These are phyloP conservation scores for Tarenaya hassleriana DNA, from an alignment of 345 rosid genomes.

Conservation along the genomic window DNA sequence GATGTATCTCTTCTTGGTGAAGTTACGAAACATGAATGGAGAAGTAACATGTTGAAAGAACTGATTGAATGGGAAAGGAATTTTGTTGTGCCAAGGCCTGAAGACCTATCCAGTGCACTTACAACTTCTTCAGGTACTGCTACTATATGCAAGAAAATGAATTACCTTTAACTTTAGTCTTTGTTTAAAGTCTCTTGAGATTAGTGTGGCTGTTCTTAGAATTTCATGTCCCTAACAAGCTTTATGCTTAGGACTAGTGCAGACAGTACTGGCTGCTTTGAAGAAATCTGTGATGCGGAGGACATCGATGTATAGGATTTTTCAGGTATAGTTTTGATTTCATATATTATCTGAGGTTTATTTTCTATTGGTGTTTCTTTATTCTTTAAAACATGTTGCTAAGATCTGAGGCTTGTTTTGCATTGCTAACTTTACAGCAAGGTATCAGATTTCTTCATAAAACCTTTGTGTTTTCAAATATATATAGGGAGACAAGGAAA, in stretches of 20 bases:
- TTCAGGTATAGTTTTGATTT: conserved; percentile 42
- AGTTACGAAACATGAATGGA: conserved; percentile 62
- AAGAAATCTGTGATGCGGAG: conserved; percentile 65
- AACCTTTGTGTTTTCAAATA: conserved; percentile 5
- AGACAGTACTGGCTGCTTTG: conserved; percentile 53
- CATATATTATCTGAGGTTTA: too few relatives aligned
- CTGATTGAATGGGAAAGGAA: conserved; percentile 71
- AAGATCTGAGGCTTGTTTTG: background rate
- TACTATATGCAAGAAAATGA: conserved; percentile 19
- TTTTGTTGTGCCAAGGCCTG: conserved; percentile 45
- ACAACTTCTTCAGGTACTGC: conserved; percentile 26
- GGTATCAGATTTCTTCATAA: background rate
- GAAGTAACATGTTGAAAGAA: conserved; percentile 39
- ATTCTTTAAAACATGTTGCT: background rate
- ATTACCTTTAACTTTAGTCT: background rate
- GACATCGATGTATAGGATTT: conserved; percentile 44
- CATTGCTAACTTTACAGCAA: background rate
- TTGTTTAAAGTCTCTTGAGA: too few relatives aligned
- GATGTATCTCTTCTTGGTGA: conserved; percentile 38
- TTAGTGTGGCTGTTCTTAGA: background rate
- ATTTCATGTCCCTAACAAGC: conserved; percentile 20
- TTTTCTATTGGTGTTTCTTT: too few relatives aligned
- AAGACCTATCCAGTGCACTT: conserved; percentile 21
- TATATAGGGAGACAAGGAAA: conserved; percentile 45
- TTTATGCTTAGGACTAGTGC: conserved; percentile 34